Base-by-base conservation (phyloP, 75 land plant genomes). In the Picea sitchensis region DNA sequence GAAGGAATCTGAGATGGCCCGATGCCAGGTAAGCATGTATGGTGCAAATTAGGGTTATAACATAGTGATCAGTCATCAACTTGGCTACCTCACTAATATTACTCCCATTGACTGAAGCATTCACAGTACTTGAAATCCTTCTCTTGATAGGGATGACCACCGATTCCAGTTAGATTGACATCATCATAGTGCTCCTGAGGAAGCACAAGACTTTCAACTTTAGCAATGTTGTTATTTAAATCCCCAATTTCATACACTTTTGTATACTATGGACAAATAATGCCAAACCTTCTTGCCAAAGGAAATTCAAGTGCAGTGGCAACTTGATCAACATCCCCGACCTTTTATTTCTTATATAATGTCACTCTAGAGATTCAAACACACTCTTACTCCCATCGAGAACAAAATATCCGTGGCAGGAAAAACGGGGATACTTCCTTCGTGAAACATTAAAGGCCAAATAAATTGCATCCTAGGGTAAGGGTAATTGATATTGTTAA, bases 391-490 rank as follows among this genome's bases (percentile, higher is more conserved):
- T 26, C 26, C 26, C 26, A 26, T 26, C 26, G 26, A 26, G 26
- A 26, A 26, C 26, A 26, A 26, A 26, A 26, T 26, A 26, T 26
- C 26, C 26, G 82, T 90, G 92, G 69, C 69, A 83, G 1, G 92
- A 87, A 30, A 83, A 86, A 15, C 88, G 77, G 36, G 84, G 82
- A 59, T 92, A 90, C 12, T 69, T 80, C 17, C 94, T 72, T 36
- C 94, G 92, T 3, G 92, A 92, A 61, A 83, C 88, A 32, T 92
- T 92, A 72, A 90, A 86, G 56, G 77, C 60, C 14, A 92, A 79
- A 79, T 92, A 92, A 58, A 83, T 13, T 3, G 94, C 94, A 92
- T 20, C 94, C 96, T 2, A 91, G 78, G 26, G 84, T 78, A 54
- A 94, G 89, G 6, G 82, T 82, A 74, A 90, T 12, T 44, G 76